Conservation (phyloP, 78 protist genomes). For the Tieghemostelium lacteum region DNA sequence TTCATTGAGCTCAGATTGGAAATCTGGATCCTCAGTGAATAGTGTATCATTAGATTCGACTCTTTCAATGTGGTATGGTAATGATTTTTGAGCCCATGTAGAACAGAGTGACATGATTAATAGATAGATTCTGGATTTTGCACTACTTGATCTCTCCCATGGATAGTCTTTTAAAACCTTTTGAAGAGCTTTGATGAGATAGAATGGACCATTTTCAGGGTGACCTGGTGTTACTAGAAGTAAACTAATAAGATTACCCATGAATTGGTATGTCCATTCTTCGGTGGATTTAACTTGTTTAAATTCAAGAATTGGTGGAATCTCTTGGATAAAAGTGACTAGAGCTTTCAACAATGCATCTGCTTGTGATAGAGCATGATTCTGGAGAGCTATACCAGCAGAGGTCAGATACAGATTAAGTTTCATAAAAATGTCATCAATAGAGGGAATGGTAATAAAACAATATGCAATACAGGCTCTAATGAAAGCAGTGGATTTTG, state of each 20-base stretch:
- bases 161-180: slow-evolving; percentile 76
- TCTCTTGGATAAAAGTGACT: slow-evolving; percentile 83
- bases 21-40: slow-evolving; percentile 68
- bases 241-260: slow-evolving; percentile 33
- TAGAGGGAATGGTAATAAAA: slow-evolving; percentile 91
- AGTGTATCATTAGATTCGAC: slow-evolving; percentile 74
- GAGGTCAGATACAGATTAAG: slow-evolving; percentile 74
- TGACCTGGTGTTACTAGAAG: slow-evolving; percentile 92
- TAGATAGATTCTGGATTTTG: slow-evolving; percentile 22
- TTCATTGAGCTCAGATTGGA: slow-evolving; percentile 48
- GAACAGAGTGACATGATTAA: slow-evolving; percentile 55
- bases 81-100: slow-evolving; percentile 45
- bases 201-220: slow-evolving; percentile 90
- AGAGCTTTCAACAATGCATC: slow-evolving; percentile 87
- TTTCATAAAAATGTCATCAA: slow-evolving; percentile 78
- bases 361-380: slow-evolving; percentile 89
- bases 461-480: slow-evolving; percentile 87
- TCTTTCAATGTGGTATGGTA: slow-evolving; percentile 75
- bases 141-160: slow-evolving; percentile 61
- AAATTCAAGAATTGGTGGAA: slow-evolving; percentile 57
- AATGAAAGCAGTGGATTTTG: slow-evolving; percentile 86
- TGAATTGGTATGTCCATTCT: slow-evolving; percentile 36
- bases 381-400: slow-evolving; percentile 74
- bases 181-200: slow-evolving; percentile 83
- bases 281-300: slow-evolving; percentile 69